Percentiles rank a stretch among this genome's conserved stretches.
Conservation (phyloP, 768 basidiomycete genomes). For the Tricholoma hemisulphureum region DNA sequence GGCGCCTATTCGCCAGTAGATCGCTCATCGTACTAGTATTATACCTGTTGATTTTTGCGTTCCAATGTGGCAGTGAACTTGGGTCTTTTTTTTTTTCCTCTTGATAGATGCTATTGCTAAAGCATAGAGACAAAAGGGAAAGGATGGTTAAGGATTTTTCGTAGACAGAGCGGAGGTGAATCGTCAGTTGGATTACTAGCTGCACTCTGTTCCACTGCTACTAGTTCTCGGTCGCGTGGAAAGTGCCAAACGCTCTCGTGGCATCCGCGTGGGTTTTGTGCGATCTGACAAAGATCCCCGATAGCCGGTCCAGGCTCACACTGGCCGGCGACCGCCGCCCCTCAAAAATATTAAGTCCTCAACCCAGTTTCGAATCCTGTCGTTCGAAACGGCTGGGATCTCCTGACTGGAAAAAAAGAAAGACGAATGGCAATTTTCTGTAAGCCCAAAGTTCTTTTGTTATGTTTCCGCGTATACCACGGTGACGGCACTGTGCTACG, state of each 20-base stretch:
- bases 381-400: too few species aligned
- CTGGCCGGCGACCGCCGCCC: slow-evolving; percentile 11
- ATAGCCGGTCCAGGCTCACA: slow-evolving; percentile 3
- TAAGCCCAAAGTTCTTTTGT: too few species aligned
- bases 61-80: slow-evolving; percentile 6
- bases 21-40: slow-evolving; percentile 12
- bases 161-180: slow-evolving; percentile 16
- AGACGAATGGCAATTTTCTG: too few species aligned
- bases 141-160: neutral
- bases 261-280: slow-evolving; percentile 41
- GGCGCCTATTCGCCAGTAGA: slow-evolving; percentile 5
- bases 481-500: too few species aligned
- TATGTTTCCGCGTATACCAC: too few species aligned
- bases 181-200: slow-evolving; percentile 16
- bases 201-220: too few species aligned
- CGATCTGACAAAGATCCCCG: slow-evolving; percentile 23
- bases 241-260: slow-evolving; percentile 42
- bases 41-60: slow-evolving; percentile 8
- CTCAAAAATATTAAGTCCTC: too few species aligned
- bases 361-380: too few species aligned
- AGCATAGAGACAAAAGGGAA: slow-evolving; percentile 11
- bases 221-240: slow-evolving; percentile 41
- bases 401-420: too few species aligned
- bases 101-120: slow-evolving; percentile 1
- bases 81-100: too few species aligned